Evolutionary conservation across 352 stramenopile species (phyloP), one percentile per base, ranked within the genome.

Genomic region (Pythium biforme): DNA sequence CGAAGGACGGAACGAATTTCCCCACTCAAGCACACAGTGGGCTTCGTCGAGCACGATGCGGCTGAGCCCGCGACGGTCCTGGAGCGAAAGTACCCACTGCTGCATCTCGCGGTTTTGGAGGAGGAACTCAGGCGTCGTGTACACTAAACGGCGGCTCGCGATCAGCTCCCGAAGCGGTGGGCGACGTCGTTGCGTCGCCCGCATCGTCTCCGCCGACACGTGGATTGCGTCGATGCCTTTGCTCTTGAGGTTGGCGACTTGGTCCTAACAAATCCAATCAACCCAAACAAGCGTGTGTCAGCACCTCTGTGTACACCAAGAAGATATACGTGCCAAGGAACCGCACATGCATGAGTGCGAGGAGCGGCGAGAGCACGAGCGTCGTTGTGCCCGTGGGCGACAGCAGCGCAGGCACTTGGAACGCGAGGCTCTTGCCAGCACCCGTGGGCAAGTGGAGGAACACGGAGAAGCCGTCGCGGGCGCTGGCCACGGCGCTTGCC

Each of bases 51-150:
- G 45, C 27, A 94, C 85, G 47, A 94, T 62, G 14, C 83, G 78
- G 15, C 45, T 74, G 22, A 94, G 55, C 20, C 55, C 66, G 1
- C 51, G 19, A 15, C 72, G 56, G 2, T 64, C 59, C 9, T 37
- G 56, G 12, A 79, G 65, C 26, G 52, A 25, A 9, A 33, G 49
- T 27, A 89, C 47, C 80, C 75, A 92, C 17, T 45, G 37, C 19
- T 40, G 68, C 76, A 89, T 90, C 63, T 82, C 70, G 1, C 33
- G 46, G 54, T 94, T 94, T 52, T 84, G 71, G 27, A 83, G 69
- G 11, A 94, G 58, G 53, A 89, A 90, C 73, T 94, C 85, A 4
- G 85, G 85, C 17, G 85, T 94, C 63, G 83, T 89, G 69, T 94
- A 94, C 37, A 94, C 68, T 15, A 94, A 70, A 22, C 64, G 69